These are phyloP conservation scores for Aureoboletus auriporus DNA, from an alignment of 768 basidiomycete species.

Conservation along the genomic window DNA sequence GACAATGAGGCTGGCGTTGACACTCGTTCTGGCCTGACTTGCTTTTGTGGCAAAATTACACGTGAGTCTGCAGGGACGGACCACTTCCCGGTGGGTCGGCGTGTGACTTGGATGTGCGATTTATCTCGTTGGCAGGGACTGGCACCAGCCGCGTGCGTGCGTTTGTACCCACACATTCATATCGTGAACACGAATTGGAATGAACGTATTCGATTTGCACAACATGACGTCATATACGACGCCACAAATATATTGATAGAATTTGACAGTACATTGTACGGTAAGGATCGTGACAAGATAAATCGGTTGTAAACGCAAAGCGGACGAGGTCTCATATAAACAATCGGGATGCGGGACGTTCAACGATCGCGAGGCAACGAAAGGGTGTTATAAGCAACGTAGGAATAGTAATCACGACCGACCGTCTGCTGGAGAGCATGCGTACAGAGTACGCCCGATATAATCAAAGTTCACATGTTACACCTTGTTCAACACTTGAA, in stretches of 20 bases:
- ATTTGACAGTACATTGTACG: constrained; percentile 26
- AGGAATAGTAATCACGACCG: constrained; percentile 12
- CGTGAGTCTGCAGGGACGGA: no score
- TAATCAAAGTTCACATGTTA: constrained; percentile 46
- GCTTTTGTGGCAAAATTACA: no score
- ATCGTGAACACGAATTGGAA: no score
- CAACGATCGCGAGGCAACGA: constrained; percentile 8
- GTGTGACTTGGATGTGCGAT: no score
- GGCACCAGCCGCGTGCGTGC: no score
- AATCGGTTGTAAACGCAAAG: constrained; percentile 8
- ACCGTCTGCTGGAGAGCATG: constrained; percentile 12
- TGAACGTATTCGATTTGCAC: no score
- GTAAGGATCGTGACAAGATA: constrained; percentile 28
- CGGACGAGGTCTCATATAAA: constrained; percentile 15
- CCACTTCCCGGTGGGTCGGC: no score
- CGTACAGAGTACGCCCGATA: constrained; percentile 20
- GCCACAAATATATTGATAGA: constrained; percentile 20
- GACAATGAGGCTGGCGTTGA: no score
- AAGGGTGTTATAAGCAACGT: constrained; percentile 8
- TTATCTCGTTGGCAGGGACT: no score
- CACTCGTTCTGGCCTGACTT: no score
- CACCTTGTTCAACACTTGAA: constrained; percentile 59
- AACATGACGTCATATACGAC: not conserved
- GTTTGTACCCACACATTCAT: no score
- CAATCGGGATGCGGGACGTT: constrained; percentile 10